Evolutionary conservation across 495 filamentous ascomycete species (phyloP), one percentile per base, ranked within the genome.

Genomic region (Elasticomyces elasticus): DNA sequence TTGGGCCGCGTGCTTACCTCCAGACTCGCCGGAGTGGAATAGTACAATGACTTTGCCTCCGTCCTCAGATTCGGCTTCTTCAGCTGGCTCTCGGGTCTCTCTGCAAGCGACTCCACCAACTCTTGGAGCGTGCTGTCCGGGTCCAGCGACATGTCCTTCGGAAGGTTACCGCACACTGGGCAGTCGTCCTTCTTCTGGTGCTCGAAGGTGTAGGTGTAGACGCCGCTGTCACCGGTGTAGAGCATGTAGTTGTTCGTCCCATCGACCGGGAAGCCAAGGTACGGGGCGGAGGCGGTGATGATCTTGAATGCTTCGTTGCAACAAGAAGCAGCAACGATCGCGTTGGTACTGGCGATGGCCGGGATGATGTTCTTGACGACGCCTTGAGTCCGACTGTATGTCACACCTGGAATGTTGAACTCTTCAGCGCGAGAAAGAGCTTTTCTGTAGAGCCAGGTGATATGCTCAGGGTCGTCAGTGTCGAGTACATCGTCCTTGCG

Each of bases 361-460:
- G 94, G 94, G 56, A 99, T 99, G 68, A 99, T 99, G 65, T 99
- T 97, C 69, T 99, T 99, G 60, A 99, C 89, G 0, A 97, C 92
- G 28, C 94, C 94, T 64, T 99, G 94, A 0, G 94, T 95, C 67
- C 95, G 79, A n/a, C 85, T 82, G 71, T 97, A 99, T 12, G 94
- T 96, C 24, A 99, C 85, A 20, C 94, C 94, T 1, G 78, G 66
- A 67, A 99, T 99, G 58, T 88, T 83, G 72, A 94, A 99, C 62
- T 97, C 85, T 55, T 79, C 66, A 1, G 89, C 87, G 54, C 94
- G 85, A 33, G 75, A 67, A 17, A 89, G 75, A 4, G 94, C 88
- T 56, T 87, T 86, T 61, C 90, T 80, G 70, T 88, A 99, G 20
- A 99, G 77, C 94, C 94, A 99, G 42, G 84, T 87, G 64, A 97